Conservation (phyloP, 2,329 filamentous ascomycete genomes). For the Lecanoromycetidae sp. region DNA sequence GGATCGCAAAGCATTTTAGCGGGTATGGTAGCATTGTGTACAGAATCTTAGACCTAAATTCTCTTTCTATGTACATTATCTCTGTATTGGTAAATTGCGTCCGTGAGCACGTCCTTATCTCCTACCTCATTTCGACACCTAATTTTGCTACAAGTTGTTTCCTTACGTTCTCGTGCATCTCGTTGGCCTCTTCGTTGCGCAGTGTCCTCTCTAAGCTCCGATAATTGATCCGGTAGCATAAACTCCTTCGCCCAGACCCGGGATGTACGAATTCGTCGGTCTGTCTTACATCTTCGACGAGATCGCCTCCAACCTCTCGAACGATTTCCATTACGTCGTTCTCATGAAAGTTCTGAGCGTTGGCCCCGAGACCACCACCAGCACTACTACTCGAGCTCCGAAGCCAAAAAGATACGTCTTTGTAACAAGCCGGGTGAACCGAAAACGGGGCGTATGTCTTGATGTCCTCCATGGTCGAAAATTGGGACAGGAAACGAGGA, state of each 20-base stretch:
- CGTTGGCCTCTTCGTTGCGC: conserved; percentile 69
- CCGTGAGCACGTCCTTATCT: no score
- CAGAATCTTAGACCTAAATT: background rate
- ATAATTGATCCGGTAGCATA: conserved; percentile 91
- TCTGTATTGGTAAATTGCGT: no score
- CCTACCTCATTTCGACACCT: conserved; percentile 64
- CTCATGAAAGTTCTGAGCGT: conserved; percentile 58
- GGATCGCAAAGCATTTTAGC: conserved; percentile 3
- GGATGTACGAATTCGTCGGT: conserved; percentile 84
- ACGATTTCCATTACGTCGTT: conserved; percentile 98
- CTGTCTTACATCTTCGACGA: conserved; percentile 75
- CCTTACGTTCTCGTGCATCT: conserved; percentile 58
- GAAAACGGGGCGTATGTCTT: conserved; percentile 74
- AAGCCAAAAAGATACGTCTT: conserved; percentile 93
- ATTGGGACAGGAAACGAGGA: conserved; percentile 74
- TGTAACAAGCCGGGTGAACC: conserved; percentile 77
- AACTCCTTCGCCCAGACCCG: conserved; percentile 66
- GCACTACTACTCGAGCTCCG: conserved; percentile 35
- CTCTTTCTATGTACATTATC: no score
- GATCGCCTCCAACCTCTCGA: conserved; percentile 60
- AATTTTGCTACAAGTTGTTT: conserved; percentile 54
- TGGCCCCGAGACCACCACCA: conserved; percentile 34
- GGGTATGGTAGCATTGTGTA: background rate
- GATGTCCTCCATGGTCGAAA: conserved; percentile 41
- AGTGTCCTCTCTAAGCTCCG: conserved; percentile 82